These are phyloP conservation scores for Suhomyces bolitotheri DNA, from an alignment of 1,139 yeast species.

Conservation along the genomic window DNA sequence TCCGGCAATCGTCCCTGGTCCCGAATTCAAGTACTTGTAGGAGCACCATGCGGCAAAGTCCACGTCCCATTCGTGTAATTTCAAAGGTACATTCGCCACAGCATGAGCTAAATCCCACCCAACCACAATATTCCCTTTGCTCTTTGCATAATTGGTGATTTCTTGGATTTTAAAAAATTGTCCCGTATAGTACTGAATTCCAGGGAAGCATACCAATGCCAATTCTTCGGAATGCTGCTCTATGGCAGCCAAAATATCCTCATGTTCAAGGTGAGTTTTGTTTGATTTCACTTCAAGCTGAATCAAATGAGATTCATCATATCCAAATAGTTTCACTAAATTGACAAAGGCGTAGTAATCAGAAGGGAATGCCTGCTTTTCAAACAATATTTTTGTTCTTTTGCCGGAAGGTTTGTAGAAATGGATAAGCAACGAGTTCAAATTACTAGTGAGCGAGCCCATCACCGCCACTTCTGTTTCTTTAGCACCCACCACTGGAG, in stretches of 20 bases:
- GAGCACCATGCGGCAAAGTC: constrained; percentile 97
- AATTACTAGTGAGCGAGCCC: constrained; percentile 82
- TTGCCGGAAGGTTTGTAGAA: constrained; percentile 68
- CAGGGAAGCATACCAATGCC: constrained; percentile 79
- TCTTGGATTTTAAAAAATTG: constrained; percentile 72
- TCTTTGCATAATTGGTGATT: constrained; percentile 64
- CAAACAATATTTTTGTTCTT: constrained; percentile 74
- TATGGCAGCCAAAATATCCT: constrained; percentile 59
- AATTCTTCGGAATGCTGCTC: constrained; percentile 60
- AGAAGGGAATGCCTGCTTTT: constrained; percentile 86
- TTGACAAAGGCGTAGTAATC: constrained; percentile 86
- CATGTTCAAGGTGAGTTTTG: constrained; percentile 58
- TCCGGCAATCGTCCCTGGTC: constrained; percentile 92
- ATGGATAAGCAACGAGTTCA: constrained; percentile 70
- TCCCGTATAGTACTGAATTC: constrained; percentile 91
- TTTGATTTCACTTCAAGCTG: constrained; percentile 61
- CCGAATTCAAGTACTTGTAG: constrained; percentile 85
- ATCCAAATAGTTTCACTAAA: constrained; percentile 65
- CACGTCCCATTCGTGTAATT: constrained; percentile 82
- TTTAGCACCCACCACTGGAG: constrained; percentile 74
- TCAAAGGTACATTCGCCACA: constrained; percentile 77
- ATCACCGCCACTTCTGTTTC: constrained; percentile 77
- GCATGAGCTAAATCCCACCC: constrained; percentile 99
- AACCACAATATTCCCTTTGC: constrained; percentile 51
- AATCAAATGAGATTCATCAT: constrained; percentile 58